Conservation (phyloP, 2,329 filamentous ascomycete species). For the Talaromyces funiculosus region DNA sequence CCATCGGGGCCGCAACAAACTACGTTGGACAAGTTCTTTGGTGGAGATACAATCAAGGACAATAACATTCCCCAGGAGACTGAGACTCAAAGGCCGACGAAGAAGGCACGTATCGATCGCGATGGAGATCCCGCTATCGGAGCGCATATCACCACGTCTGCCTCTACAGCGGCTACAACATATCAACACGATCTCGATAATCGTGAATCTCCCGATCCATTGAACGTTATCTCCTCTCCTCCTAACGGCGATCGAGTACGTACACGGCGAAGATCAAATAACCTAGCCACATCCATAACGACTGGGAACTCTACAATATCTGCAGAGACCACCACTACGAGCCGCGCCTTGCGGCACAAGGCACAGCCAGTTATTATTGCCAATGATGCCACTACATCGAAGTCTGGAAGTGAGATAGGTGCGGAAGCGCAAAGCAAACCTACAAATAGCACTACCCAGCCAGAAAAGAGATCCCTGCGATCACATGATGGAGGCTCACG, state of each 20-base stretch:
- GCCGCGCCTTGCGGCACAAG: background rate
- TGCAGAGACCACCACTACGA: background rate
- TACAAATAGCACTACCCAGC: background rate
- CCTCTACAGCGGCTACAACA: background rate
- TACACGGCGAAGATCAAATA: slow-evolving; percentile 1
- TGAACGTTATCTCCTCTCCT: slow-evolving; percentile 22
- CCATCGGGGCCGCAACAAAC: slow-evolving; percentile 6
- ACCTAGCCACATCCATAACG: background rate
- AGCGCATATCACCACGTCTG: background rate
- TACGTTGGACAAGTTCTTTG: slow-evolving; percentile 10
- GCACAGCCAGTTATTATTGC: slow-evolving; percentile 10
- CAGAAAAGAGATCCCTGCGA: slow-evolving; percentile 69
- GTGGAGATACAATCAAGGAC: background rate
- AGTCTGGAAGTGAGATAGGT: background rate
- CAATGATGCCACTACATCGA: background rate
- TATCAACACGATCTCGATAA: slow-evolving; percentile 15
- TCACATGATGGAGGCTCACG: slow-evolving; percentile 76
- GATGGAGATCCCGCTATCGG: slow-evolving; percentile 1
- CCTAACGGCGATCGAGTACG: slow-evolving; percentile 8
- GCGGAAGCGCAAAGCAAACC: background rate
- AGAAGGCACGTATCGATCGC: slow-evolving; percentile 6
- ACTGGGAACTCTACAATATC: background rate
- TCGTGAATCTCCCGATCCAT: slow-evolving; percentile 25
- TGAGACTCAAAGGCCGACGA: slow-evolving; percentile 4
- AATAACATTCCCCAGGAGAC: background rate